Evolutionary conservation across 2,329 filamentous ascomycete species (phyloP).

Genomic region (Cladorrhinum sp.): DNA sequence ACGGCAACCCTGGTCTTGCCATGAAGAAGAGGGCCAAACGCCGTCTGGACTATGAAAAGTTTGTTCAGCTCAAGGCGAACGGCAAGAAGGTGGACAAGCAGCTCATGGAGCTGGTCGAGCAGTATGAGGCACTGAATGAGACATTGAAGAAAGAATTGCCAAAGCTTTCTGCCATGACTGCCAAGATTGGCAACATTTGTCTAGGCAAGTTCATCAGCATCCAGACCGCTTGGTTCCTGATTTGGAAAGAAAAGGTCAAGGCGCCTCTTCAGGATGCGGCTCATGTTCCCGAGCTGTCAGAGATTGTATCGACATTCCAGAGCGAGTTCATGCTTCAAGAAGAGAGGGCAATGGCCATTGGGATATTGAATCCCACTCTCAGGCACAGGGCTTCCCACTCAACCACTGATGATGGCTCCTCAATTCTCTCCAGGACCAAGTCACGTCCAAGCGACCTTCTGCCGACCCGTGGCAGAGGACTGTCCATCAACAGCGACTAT

Average conservation of each 20-base stretch:
- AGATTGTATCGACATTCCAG: slow-evolving; percentile 75
- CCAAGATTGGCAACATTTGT: slow-evolving; percentile 78
- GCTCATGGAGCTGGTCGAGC: slow-evolving; percentile 76
- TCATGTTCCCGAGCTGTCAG: slow-evolving; percentile 63
- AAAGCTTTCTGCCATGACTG: slow-evolving; percentile 75
- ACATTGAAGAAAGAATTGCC: slow-evolving; percentile 91
- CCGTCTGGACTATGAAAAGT: slow-evolving; percentile 83
- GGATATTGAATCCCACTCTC: slow-evolving; percentile 71
- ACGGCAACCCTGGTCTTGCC: slow-evolving; percentile 78
- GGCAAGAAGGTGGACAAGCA: slow-evolving; percentile 88
- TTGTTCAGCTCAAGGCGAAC: slow-evolving; percentile 69
- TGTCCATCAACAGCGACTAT: slow-evolving; percentile 61
- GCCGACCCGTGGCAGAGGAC: slow-evolving; percentile 52
- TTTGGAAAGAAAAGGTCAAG: slow-evolving; percentile 80
- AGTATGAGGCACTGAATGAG: slow-evolving; percentile 88
- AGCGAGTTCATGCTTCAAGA: slow-evolving; percentile 76
- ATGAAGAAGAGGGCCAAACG: slow-evolving; percentile 95
- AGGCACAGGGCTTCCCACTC: slow-evolving; percentile 56
- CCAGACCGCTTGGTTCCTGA: slow-evolving; percentile 76
- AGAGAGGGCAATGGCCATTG: slow-evolving; percentile 65
- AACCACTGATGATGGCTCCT: slow-evolving; percentile 55
- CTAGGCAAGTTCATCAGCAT: slow-evolving; percentile 80
- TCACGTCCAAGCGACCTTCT: slow-evolving; percentile 46
- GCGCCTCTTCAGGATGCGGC: slow-evolving; percentile 64
- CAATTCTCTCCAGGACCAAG: slow-evolving; percentile 42